These are phyloP conservation scores for Vaucheria bursata DNA, from an alignment of 352 stramenopile genomes.

Conservation along the genomic window DNA sequence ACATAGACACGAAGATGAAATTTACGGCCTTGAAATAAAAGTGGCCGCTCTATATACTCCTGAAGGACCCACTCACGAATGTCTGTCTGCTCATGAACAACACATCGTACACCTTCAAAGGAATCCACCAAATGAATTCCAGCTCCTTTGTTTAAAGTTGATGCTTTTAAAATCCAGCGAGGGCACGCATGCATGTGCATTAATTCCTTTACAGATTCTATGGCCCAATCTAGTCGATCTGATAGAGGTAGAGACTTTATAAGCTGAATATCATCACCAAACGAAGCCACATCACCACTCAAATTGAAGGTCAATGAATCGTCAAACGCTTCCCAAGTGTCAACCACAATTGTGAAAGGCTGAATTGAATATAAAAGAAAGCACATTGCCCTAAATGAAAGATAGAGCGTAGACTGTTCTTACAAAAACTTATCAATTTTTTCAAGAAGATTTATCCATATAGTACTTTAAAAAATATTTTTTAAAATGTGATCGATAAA, in stretches of 20 bases:
- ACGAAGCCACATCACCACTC: slow-evolving; percentile 35
- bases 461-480: too few relatives aligned
- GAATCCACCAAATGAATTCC: not conserved
- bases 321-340: slow-evolving; percentile 44
- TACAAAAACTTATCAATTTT: too few relatives aligned
- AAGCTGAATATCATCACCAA: slow-evolving; percentile 20
- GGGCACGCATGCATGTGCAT: not conserved
- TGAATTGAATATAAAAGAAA: not conserved
- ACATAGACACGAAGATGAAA: slow-evolving; percentile 61
- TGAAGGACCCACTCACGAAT: slow-evolving; percentile 11
- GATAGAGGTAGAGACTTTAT: slow-evolving; percentile 23
- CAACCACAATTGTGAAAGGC: slow-evolving; percentile 37
- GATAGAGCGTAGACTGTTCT: too few relatives aligned
- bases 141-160: slow-evolving; percentile 33
- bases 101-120: not conserved
- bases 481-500: too few relatives aligned
- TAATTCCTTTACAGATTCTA: slow-evolving; percentile 14
- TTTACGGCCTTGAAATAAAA: slow-evolving; percentile 49
- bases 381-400: too few relatives aligned
- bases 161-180: slow-evolving; percentile 40
- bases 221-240: slow-evolving; percentile 32
- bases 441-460: too few relatives aligned
- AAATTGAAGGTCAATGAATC: slow-evolving; percentile 46
- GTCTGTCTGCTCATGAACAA: not conserved
- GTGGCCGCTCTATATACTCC: slow-evolving; percentile 51